A percentile compares a stretch with the other conserved stretches of the same genome.
These are phyloP conservation scores for Nannizziopsis barbatae DNA, from an alignment of 2,329 filamentous ascomycete species.

Conservation along the genomic window DNA sequence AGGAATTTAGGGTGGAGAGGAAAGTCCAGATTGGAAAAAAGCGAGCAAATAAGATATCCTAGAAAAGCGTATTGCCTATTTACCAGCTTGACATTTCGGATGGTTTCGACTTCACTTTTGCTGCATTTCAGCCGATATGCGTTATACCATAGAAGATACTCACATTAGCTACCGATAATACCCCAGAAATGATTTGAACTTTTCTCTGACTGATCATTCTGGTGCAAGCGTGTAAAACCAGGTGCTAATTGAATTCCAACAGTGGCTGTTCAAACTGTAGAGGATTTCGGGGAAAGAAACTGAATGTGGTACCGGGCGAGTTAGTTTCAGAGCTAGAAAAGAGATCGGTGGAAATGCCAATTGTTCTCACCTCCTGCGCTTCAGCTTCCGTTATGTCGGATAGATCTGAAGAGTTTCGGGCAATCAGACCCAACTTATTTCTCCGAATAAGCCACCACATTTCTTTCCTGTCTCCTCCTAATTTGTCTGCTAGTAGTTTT, in stretches of 20 bases:
- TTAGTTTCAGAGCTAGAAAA: constrained; percentile 7
- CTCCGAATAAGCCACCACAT: constrained; percentile 68
- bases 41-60: constrained; percentile 39
- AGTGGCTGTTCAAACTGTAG: neutral
- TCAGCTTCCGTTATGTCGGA: constrained; percentile 60
- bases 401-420: constrained; percentile 48
- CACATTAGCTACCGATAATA: too few relatives aligned
- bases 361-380: constrained; percentile 46
- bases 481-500: constrained; percentile 54
- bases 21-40: constrained; percentile 41
- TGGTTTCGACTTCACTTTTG: neutral
- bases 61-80: constrained; percentile 2
- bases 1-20: constrained; percentile 27
- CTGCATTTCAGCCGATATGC: neutral
- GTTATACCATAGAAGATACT: neutral
- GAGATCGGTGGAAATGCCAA: neutral
- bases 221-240: neutral
- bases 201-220: neutral
- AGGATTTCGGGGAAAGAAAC: constrained; percentile 18
- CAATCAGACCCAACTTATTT: constrained; percentile 61
- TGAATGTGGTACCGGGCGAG: neutral
- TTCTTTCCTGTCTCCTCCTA: constrained; percentile 67
- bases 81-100: neutral
- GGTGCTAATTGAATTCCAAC: neutral
- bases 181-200: neutral